Conservation (phyloP, 192 early-diverging fungal species). For the Coemansia sp. region DNA sequence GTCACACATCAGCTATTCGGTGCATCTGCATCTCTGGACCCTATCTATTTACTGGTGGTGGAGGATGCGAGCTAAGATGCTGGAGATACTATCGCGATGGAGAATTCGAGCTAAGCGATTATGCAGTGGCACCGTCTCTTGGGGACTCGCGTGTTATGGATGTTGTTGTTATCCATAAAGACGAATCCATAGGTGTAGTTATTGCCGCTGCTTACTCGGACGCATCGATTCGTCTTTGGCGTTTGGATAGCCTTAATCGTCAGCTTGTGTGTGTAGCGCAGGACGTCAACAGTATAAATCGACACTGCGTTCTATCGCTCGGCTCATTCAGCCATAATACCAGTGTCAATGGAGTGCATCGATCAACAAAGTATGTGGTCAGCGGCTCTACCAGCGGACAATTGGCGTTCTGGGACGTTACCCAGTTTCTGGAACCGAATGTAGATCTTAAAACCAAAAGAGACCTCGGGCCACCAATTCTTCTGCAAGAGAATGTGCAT, state of each 20-base stretch:
- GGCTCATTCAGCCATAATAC: not conserved
- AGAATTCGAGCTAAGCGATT: not conserved
- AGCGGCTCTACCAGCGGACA: constrained; percentile 41
- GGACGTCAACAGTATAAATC: constrained; percentile 5
- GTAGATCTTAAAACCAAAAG: not conserved
- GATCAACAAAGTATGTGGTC: not conserved
- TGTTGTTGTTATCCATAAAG: constrained; percentile 48
- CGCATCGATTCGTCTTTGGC: constrained; percentile 57
- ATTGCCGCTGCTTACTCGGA: constrained; percentile 78
- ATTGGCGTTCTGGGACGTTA: constrained; percentile 28
- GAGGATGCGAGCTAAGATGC: constrained; percentile 62
- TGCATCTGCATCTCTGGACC: constrained; percentile 14
- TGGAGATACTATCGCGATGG: constrained; percentile 50
- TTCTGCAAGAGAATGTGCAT: constrained; percentile 44
- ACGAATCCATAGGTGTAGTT: not conserved
- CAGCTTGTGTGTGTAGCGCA: constrained; percentile 20
- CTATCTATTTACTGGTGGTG: constrained; percentile 66
- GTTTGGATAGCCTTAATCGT: not conserved
- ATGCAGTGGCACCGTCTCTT: constrained; percentile 8
- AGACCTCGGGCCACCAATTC: constrained; percentile 24
- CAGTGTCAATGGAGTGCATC: not conserved
- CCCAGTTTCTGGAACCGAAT: not conserved
- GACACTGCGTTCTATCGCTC: constrained; percentile 34
- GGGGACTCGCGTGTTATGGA: constrained; percentile 70
- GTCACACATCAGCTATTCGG: constrained; percentile 30